A percentile compares a stretch with the other conserved stretches of the same genome.
Evolutionary conservation across 306 rosid genomes (phyloP).

Genomic region (Begonia peltatifolia): DNA sequence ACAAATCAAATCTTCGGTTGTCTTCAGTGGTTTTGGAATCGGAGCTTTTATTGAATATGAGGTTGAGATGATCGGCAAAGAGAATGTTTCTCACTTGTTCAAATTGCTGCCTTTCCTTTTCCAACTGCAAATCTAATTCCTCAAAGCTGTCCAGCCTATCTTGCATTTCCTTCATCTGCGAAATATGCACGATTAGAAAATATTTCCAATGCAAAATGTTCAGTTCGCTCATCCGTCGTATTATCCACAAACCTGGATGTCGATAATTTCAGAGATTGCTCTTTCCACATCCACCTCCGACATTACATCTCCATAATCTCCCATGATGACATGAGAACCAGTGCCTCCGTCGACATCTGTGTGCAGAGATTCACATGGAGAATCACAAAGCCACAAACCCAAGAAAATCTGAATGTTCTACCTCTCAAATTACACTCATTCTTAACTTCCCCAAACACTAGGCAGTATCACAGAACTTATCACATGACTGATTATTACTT

Average conservation of each 20-base stretch:
- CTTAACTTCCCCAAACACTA: no score
- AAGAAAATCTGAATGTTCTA: no score
- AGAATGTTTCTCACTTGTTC: slow-evolving; percentile 59
- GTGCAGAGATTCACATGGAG: no score
- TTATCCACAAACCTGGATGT: slow-evolving; percentile 40
- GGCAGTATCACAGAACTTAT: no score
- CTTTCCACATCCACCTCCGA: slow-evolving; percentile 45
- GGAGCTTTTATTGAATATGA: slow-evolving; percentile 26
- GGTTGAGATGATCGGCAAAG: slow-evolving; percentile 63
- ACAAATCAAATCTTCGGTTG: slow-evolving; percentile 18
- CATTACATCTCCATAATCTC: slow-evolving; percentile 36
- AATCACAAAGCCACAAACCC: no score
- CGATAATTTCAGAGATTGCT: slow-evolving; percentile 42
- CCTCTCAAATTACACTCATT: no score
- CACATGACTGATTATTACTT: no score
- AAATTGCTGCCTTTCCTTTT: slow-evolving; percentile 57
- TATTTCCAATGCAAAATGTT: neutral
- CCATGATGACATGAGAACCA: slow-evolving; percentile 14
- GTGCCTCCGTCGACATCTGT: slow-evolving; percentile 42
- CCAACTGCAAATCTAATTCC: slow-evolving; percentile 55
- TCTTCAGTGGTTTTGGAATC: slow-evolving; percentile 20
- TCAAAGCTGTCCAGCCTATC: slow-evolving; percentile 47
- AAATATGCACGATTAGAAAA: slow-evolving; percentile 16
- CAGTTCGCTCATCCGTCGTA: neutral
- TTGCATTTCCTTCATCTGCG: slow-evolving; percentile 62